Percentiles rank a stretch among this genome's conserved stretches.
phyloP scores from a whole-genome alignment of 2,329 filamentous ascomycete species.

The Acarospora socialis region DNA sequence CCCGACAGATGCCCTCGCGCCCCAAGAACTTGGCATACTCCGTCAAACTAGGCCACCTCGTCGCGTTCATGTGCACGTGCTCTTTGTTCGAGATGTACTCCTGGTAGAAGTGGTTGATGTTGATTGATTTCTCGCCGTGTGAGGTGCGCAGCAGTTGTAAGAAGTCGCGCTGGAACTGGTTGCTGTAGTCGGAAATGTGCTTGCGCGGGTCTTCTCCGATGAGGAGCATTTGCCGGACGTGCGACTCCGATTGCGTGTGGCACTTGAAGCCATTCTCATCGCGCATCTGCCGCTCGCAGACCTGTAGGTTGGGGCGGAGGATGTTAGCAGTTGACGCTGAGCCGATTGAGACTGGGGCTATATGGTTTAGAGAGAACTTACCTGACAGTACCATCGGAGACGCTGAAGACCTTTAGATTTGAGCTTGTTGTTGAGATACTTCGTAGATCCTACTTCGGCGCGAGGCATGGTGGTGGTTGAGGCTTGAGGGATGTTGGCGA shows the following conservation, averaged over 20 bases:
- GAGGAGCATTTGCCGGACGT: conserved; percentile 77
- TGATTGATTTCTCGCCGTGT: conserved; percentile 80
- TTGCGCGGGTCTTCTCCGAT: conserved; percentile 80
- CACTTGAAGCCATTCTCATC: conserved; percentile 89
- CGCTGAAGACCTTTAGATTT: conserved; percentile 59
- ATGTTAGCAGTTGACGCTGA: conserved; percentile 5
- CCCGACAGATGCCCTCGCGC: conserved; percentile 70
- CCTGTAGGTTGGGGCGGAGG: conserved; percentile 28
- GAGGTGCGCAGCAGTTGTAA: conserved; percentile 61
- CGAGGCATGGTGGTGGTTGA: conserved; percentile 55
- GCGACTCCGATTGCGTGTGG: conserved; percentile 71
- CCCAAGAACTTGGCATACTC: conserved; percentile 84
- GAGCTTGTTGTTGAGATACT: conserved; percentile 79
- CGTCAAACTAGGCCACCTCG: conserved; percentile 73
- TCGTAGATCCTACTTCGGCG: conserved; percentile 85
- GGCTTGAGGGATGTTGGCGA: too few species aligned
- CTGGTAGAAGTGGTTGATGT: conserved; percentile 90
- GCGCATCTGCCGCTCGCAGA: conserved; percentile 61
- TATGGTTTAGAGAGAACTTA: conserved; percentile 1
- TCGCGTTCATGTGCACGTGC: conserved; percentile 89
- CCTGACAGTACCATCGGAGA: conserved; percentile 74
- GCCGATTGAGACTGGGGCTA: too few species aligned
- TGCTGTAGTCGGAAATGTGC: conserved; percentile 67
- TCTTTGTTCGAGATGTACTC: conserved; percentile 78
- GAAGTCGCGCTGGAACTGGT: conserved; percentile 71